Evolutionary conservation across 495 filamentous ascomycete genomes (phyloP).

Genomic region (Trichoderma virens): DNA sequence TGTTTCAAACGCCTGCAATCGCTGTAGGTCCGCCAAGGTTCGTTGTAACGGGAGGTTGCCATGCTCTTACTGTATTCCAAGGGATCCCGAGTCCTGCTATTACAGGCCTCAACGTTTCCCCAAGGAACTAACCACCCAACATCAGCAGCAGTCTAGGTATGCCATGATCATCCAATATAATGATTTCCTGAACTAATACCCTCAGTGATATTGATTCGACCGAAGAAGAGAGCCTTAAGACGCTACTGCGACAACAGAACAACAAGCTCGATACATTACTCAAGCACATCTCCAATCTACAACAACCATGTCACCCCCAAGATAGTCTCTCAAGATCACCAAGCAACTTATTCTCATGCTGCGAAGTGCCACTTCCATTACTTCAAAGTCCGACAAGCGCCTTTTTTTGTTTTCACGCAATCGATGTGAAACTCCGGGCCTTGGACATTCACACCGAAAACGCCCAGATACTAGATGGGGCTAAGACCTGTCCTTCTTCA

Average conservation of each 20-base stretch:
- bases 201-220: background rate
- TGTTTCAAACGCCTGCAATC: background rate
- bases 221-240: background rate
- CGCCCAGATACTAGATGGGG: background rate
- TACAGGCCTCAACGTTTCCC: background rate
- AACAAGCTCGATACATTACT: background rate
- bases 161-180: background rate
- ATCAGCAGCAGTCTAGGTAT: background rate
- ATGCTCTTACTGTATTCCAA: background rate
- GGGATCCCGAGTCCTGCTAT: background rate
- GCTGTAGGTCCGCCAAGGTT: conserved; percentile 2
- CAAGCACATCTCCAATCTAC: background rate
- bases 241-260: background rate
- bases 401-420: background rate
- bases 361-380: background rate
- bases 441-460: background rate
- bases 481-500: background rate
- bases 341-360: background rate
- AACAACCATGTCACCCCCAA: background rate
- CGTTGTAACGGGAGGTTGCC: background rate
- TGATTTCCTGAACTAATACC: background rate
- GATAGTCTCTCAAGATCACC: background rate
- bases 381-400: background rate
- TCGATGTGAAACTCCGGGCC: background rate
- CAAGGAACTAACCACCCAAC: background rate